Evolutionary conservation across 305 asterid genomes (phyloP).

Genomic region (Fraxinus paxiana): DNA sequence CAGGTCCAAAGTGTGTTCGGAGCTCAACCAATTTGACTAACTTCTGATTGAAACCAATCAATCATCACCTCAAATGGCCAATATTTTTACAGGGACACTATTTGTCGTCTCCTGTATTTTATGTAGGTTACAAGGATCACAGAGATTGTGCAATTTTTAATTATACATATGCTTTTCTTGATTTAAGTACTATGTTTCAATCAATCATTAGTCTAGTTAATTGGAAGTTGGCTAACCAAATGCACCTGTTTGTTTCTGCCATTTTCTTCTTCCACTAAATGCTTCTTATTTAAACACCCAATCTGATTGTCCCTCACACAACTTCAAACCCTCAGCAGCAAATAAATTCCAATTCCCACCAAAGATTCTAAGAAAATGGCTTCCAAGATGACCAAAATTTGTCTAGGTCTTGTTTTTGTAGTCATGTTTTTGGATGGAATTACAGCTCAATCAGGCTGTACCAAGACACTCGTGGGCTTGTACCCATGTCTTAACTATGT

Average conservation of each 20-base stretch:
- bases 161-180: neutral
- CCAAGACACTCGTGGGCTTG: constrained; percentile 42
- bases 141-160: neutral
- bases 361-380: constrained; percentile 29
- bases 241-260: constrained; percentile 18
- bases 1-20: neutral
- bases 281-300: constrained; percentile 22
- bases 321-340: constrained; percentile 1
- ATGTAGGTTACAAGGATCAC: neutral
- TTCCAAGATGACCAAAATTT: constrained; percentile 18
- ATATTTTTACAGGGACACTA: neutral
- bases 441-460: constrained; percentile 60
- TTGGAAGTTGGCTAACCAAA: constrained; percentile 54
- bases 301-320: constrained; percentile 20
- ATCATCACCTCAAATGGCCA: neutral
- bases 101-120: neutral
- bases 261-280: constrained; percentile 14
- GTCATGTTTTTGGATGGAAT: constrained; percentile 28
- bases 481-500: constrained; percentile 66
- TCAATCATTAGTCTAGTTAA: constrained; percentile 5
- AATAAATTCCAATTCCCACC: neutral
- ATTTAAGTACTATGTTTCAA: constrained; percentile 1
- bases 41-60: neutral
- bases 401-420: neutral
- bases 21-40: neutral